These are phyloP conservation scores for Hymenoscyphus fructigenus DNA, from an alignment of 2,329 filamentous ascomycete species.

Conservation along the genomic window DNA sequence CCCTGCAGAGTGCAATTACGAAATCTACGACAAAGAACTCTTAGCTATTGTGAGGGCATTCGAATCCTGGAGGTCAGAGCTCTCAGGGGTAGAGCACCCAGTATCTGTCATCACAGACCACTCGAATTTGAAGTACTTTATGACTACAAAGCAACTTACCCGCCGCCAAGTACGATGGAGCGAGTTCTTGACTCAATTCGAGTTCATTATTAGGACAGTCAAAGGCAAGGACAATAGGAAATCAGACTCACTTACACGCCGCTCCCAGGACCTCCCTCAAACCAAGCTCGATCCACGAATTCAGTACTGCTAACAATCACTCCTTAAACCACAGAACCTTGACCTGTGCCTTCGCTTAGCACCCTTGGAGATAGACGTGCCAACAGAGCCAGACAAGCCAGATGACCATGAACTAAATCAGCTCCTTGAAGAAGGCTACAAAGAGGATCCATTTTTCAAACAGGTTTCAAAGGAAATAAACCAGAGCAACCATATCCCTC, in stretches of 20 bases:
- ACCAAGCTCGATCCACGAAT: background rate
- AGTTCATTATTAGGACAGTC: background rate
- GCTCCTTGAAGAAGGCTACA: background rate
- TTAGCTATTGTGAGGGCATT: background rate
- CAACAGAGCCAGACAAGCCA: background rate
- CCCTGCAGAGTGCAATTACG: no score
- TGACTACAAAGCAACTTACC: background rate
- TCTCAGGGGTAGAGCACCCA: background rate
- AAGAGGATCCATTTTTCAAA: background rate
- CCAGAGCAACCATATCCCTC: background rate
- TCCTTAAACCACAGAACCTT: no score
- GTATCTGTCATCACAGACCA: background rate
- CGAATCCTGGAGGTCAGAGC: background rate
- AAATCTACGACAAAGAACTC: constrained; percentile 2
- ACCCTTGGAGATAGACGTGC: background rate
- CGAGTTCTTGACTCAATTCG: background rate
- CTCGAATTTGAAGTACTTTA: background rate
- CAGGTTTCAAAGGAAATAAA: background rate
- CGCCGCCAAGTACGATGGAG: background rate
- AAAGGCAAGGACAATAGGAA: background rate
- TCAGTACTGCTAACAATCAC: no score
- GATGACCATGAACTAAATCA: background rate
- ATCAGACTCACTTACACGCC: background rate
- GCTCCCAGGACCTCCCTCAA: background rate
- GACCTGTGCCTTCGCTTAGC: no score